Conservation (phyloP, 192 early-diverging fungal species). For the Coemansia sp. region DNA sequence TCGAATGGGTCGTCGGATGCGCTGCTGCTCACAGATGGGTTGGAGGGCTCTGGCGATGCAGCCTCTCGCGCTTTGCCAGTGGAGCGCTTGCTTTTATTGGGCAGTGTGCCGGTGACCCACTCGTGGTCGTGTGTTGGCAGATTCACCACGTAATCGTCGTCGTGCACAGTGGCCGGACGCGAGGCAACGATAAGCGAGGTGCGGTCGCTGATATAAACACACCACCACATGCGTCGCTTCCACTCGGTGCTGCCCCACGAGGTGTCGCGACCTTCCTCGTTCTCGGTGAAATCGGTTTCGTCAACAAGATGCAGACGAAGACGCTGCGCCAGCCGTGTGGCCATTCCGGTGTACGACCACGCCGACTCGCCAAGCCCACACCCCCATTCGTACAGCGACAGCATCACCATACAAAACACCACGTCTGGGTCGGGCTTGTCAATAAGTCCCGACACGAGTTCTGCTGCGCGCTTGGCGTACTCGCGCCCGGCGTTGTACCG, state of each 20-base stretch:
- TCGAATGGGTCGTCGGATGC: background rate
- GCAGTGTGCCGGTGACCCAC: constrained; percentile 38
- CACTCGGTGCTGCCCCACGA: constrained; percentile 47
- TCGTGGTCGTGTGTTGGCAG: constrained; percentile 52
- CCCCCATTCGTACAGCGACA: constrained; percentile 55
- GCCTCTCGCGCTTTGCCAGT: background rate
- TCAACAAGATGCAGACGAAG: constrained; percentile 51
- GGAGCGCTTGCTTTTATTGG: background rate
- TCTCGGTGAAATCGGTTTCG: constrained; percentile 55
- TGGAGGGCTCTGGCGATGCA: background rate
- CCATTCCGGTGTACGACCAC: constrained; percentile 55
- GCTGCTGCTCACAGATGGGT: background rate
- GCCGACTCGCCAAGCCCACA: constrained; percentile 57
- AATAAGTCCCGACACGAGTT: constrained; percentile 45
- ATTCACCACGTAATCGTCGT: constrained; percentile 52
- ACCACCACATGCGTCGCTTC: constrained; percentile 54
- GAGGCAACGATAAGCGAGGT: constrained; percentile 53
- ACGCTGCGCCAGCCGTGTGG: constrained; percentile 51
- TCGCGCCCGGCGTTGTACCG: constrained; percentile 52
- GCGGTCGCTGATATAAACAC: constrained; percentile 49
- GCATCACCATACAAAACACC: constrained; percentile 44
- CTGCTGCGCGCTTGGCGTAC: constrained; percentile 49
- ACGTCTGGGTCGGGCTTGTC: constrained; percentile 54
- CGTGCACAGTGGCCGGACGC: constrained; percentile 50
- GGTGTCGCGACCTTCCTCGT: constrained; percentile 32